Evolutionary conservation across 2,329 filamentous ascomycete genomes (phyloP).

Genomic region (Phyllachora maydis): DNA sequence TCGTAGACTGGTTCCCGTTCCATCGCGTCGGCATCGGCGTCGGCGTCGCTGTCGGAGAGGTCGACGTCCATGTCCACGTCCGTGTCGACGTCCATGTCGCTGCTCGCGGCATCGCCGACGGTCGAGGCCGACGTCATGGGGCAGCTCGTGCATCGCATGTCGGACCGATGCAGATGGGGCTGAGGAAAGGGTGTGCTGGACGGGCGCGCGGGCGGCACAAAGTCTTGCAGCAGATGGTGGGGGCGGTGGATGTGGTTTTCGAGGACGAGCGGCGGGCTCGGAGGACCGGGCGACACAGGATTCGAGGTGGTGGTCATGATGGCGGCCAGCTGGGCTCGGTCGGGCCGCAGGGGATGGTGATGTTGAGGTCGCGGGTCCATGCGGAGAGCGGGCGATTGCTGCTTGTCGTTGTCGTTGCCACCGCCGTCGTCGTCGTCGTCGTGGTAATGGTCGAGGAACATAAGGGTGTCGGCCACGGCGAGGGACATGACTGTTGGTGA

Average conservation of each 20-base stretch:
- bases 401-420: too few species aligned
- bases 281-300: constrained; percentile 30
- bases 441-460: too few species aligned
- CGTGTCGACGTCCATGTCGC: constrained; percentile 5
- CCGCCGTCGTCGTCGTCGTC: too few species aligned
- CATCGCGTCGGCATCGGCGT: background rate
- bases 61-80: background rate
- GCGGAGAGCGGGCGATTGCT: too few species aligned
- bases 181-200: constrained; percentile 40
- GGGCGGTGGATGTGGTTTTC: constrained; percentile 8
- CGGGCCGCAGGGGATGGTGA: too few species aligned
- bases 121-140: constrained; percentile 5
- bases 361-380: too few species aligned
- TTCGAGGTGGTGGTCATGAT: constrained; percentile 28
- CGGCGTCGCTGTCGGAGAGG: background rate
- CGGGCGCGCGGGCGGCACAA: constrained; percentile 27
- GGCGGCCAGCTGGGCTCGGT: constrained; percentile 19
- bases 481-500: too few species aligned
- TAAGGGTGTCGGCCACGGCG: too few species aligned
- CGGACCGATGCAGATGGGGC: constrained; percentile 24
- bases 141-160: constrained; percentile 18
- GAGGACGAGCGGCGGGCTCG: constrained; percentile 21
- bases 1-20: too few species aligned
- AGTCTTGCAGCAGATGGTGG: constrained; percentile 22
- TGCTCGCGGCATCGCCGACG: constrained; percentile 5